Base-by-base conservation (phyloP, 805 yeast species). In the Candida xyloterini region DNA sequence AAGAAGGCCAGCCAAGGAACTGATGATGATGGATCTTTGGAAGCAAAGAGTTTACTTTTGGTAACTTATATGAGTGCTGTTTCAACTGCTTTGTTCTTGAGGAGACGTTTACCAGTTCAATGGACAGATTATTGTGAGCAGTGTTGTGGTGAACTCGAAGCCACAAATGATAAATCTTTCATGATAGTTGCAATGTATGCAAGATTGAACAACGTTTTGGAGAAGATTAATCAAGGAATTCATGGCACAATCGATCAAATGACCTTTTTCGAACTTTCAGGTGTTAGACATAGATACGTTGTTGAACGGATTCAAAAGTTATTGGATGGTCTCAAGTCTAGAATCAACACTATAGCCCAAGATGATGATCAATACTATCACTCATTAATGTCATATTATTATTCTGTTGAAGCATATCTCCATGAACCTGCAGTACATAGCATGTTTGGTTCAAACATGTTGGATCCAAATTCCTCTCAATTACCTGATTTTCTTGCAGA, bases 51-150 rank as follows among this genome's bases (percentile, higher is more conserved):
- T 11, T 48, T 83, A 18, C 69, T 84, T 39, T 54, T 86, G 49
- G 67, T 74, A 9, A 73, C 81, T 4, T 87, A 84, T 56, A 67
- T 77, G 45, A 63, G 78, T 7, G 71, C 86, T 2, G 76, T 85
- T 27, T 75, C 81, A 36, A 78, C 78, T 40, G 73, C 85, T 16
- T 65, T 84, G 38, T 79, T 84, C 42, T 63, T 85, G 43, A 67
- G 90, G 43, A 71, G 93, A 48, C 68, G 79, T 27, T 67, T 79
- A 8, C 75, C 73, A 40, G 76, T 78, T 21, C 72, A 72, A 43
- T 83, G 89, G 88, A 71, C 79, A 1, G 73, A 76, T 1, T 81
- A 74, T 49, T 73, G 83, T 33, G 80, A 80, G 41, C 79, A 75
- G 38, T 79, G 86, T 48, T 81, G 81, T 51, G 45, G 53, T 1